Base-by-base conservation (phyloP, 2,329 filamentous ascomycete genomes). In the Monilinia fructigena region DNA sequence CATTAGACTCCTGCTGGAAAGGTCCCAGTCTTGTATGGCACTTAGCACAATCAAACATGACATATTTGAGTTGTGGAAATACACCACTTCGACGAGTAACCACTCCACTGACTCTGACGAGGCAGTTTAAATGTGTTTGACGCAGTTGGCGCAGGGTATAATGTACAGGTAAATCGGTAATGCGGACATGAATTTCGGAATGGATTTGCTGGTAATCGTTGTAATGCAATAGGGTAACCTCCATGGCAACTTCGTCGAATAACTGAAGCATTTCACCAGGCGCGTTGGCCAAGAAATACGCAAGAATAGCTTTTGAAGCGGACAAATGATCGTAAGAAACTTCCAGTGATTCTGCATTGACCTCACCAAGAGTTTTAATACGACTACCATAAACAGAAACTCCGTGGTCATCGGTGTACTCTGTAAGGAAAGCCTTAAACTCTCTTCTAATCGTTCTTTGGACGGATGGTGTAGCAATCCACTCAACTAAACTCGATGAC, bases 201-300 rank as follows among this genome's bases (percentile, higher is more conserved):
- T 98, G 95, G 74, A 99, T 99, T 69, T 93, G 91, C 77, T 97
- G 93, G 77, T 99, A 99, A 78, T 98, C 93, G 1, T 93, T 94
- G 79, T 98, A 99, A 78, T 98, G 93, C 65, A 98, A 87, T 28
- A 98, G 86, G 6, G 96, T 94, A 48, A 96, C 93, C 70, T 99
- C 95, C 86, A 99, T 94, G 66, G 95, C 94, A 4, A 97, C 94
- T 71, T 96, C 89, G 73, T 99, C 95, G 75, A 99, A 98, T 59
- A 99, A 89, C 77, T 95, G 95, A 68, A 99, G 85, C 76, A 98
- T 91, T 78, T 97, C 94, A n/a, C 91, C 87, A 0, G 95, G 95
- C 0, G 94, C 93, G 75, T 98, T 99, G 71, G 94, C 94, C 38
- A 99, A 81, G 81, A 97, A 99, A 78, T 96, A 98, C 18, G 93